These are phyloP conservation scores for Leccinellum albellum DNA, from an alignment of 768 basidiomycete species.

Conservation along the genomic window DNA sequence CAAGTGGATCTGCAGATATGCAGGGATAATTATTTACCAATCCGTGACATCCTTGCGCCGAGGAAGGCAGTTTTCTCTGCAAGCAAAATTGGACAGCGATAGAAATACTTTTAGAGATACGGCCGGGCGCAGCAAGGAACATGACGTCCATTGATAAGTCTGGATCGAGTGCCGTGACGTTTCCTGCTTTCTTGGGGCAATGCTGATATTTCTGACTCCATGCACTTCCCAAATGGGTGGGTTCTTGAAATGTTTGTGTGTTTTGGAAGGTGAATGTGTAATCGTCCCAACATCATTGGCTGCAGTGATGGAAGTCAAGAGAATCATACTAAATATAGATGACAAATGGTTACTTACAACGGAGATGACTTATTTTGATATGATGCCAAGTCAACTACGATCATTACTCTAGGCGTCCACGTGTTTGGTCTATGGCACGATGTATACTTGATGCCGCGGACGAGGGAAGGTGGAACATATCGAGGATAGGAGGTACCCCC, in stretches of 20 bases:
- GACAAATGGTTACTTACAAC: conserved; percentile 16
- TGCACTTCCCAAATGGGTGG: background rate
- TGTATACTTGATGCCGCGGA: conserved; percentile 48
- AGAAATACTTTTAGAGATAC: background rate
- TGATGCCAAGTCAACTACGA: background rate
- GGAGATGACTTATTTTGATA: background rate
- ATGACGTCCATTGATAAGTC: background rate
- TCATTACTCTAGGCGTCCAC: conserved; percentile 25
- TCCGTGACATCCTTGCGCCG: background rate
- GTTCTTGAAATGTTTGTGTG: background rate
- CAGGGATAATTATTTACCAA: background rate
- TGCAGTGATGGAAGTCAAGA: background rate
- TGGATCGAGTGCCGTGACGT: background rate
- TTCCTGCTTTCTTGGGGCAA: background rate
- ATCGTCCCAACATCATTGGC: conserved; percentile 8
- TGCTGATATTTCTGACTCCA: background rate
- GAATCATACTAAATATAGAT: conserved; percentile 4
- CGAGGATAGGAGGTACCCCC: conserved; percentile 50
- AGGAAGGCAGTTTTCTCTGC: background rate
- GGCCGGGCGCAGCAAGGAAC: background rate
- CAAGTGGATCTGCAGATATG: background rate
- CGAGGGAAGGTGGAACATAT: conserved; percentile 42
- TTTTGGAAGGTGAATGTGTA: background rate
- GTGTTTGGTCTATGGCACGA: conserved; percentile 63
- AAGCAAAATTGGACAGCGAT: background rate